Evolutionary conservation across 768 basidiomycete species (phyloP).

Genomic region (Paxillus rubicundulus): DNA sequence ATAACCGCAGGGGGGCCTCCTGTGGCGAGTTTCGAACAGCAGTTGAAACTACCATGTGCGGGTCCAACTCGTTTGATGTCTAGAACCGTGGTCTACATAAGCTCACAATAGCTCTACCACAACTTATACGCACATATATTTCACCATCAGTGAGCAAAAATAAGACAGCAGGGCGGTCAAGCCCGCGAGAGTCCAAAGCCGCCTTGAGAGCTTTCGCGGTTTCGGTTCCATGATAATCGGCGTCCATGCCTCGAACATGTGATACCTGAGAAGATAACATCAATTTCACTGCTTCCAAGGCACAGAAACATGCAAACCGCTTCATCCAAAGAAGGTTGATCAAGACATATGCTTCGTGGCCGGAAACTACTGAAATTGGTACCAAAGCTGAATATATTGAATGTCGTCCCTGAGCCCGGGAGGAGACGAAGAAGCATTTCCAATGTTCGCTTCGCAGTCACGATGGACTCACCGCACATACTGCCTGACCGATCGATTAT

Average conservation of each 20-base stretch:
- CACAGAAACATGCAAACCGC: slow-evolving; percentile 33
- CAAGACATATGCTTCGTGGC: slow-evolving; percentile 33
- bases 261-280: slow-evolving; percentile 30
- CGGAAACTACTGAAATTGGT: slow-evolving; percentile 30
- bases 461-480: slow-evolving; percentile 44
- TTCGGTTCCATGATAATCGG: slow-evolving; percentile 52
- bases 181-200: slow-evolving; percentile 37
- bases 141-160: slow-evolving; percentile 63
- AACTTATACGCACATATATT: slow-evolving; percentile 26
- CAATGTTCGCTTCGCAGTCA: slow-evolving; percentile 48
- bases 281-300: slow-evolving; percentile 6
- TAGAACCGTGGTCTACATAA: neutral
- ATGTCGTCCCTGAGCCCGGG: slow-evolving; percentile 38
- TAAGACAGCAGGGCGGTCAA: slow-evolving; percentile 41
- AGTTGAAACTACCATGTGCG: slow-evolving; percentile 18
- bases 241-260: slow-evolving; percentile 40
- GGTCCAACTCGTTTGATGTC: slow-evolving; percentile 14
- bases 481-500: slow-evolving; percentile 58
- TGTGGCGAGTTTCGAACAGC: slow-evolving; percentile 34
- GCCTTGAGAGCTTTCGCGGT: slow-evolving; percentile 39
- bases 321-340: slow-evolving; percentile 24
- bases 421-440: slow-evolving; percentile 48
- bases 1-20: slow-evolving; percentile 45
- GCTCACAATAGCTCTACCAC: neutral
- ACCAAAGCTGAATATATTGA: slow-evolving; percentile 64